These are phyloP conservation scores for Prunella vulgaris DNA, from an alignment of 257 asterid genomes.

Conservation along the genomic window DNA sequence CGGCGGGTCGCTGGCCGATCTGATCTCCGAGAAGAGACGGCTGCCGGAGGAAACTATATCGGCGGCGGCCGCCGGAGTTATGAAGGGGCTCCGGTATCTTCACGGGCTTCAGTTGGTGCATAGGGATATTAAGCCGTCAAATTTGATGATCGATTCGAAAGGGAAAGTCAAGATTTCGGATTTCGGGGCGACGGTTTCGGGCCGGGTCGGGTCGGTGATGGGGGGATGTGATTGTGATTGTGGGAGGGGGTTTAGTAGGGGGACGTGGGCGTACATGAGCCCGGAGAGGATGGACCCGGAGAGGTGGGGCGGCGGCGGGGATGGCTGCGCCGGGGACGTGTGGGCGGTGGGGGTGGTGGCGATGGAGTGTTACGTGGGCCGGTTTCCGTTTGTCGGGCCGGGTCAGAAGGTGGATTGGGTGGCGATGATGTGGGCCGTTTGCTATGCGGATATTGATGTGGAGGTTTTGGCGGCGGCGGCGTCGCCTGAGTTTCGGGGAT, in stretches of 20 bases:
- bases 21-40: constrained; percentile 18
- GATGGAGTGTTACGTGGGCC: constrained; percentile 43
- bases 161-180: constrained; percentile 47
- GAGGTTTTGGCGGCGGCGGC: constrained; percentile 26
- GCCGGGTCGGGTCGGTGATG: neutral
- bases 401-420: constrained; percentile 45
- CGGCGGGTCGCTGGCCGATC: constrained; percentile 32
- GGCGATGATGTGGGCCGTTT: constrained; percentile 32
- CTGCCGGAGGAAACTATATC: constrained; percentile 31
- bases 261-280: constrained; percentile 53
- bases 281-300: constrained; percentile 50
- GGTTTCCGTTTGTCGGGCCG: constrained; percentile 34
- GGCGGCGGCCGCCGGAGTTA: constrained; percentile 28
- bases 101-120: constrained; percentile 39
- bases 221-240: neutral
- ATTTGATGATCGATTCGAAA: constrained; percentile 31
- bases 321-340: constrained; percentile 42
- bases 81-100: constrained; percentile 37
- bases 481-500: constrained; percentile 34
- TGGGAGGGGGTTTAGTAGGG: constrained; percentile 13
- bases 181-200: constrained; percentile 34
- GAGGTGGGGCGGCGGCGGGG: constrained; percentile 33
- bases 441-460: constrained; percentile 30
- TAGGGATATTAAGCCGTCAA: constrained; percentile 51
- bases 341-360: constrained; percentile 52